Evolutionary conservation across 495 filamentous ascomycete species (phyloP), one percentile per base, ranked within the genome.

Genomic region (Neurospora sp.): DNA sequence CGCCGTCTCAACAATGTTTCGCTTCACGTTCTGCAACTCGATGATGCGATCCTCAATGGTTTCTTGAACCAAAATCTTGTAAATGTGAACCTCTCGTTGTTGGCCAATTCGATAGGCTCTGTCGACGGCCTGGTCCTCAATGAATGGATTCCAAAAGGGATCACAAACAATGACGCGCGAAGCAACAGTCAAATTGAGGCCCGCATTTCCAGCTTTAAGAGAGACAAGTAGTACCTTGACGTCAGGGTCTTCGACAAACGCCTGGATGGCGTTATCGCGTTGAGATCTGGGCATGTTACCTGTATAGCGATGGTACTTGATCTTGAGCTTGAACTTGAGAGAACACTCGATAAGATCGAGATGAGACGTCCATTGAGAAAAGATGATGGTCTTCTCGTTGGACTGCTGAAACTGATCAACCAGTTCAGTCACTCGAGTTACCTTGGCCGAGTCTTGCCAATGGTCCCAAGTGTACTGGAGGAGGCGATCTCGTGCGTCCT

Each of bases 91-190:
- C 16, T 87, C 82, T 0, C 86, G 85, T 74, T 84, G 84, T 84
- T 98, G 95, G 16, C 94, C 94, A 71, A 98, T 93, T 4, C 95
- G 91, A 79, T 98, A 92, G 4, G 95, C 93, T 44, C 95, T 93
- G 80, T 97, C 96, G 71, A 98, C 90, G 1, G 95, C 95, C 80
- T 98, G 95, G 76, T 94, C 93, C 82, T 98, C 95, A 37, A 97
- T 91, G 78, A 91, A 97, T 0, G 95, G 94, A 73, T 98, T 98
- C 93, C 96, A 98, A 83, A 97, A 97, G 0, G 95, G 95, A 75
- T 98, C 95, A 71, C 96, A 88, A 70, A 98, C 91, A 78, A 98
- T 93, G 74, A 98, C 92, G 75, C 93, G 91, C 0, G 90, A 91
- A 0, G 95, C 95, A n/a, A 89, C 89, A 8, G 91, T 90, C 22